A percentile compares a stretch with the other conserved stretches of the same genome.
Evolutionary conservation across 1,284 basidiomycete species (phyloP).

Genomic region (Austroboletus niveus): DNA sequence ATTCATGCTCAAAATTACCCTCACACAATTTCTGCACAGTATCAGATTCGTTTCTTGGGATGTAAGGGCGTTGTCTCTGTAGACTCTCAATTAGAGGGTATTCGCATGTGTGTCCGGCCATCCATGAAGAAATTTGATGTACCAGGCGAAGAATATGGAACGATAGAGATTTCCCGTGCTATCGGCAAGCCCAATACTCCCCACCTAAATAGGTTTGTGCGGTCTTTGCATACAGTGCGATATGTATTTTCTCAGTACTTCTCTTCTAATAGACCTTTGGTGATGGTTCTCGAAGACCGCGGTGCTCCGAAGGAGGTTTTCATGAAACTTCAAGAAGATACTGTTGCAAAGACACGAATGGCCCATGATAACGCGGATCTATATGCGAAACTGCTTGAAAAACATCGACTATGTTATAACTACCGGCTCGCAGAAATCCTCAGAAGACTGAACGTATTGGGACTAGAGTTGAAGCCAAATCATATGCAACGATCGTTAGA

Average conservation of each 20-base stretch:
- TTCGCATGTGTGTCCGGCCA: slow-evolving; percentile 59
- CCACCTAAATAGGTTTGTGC: slow-evolving; percentile 61
- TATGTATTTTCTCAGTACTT: neutral
- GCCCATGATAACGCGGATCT: slow-evolving; percentile 52
- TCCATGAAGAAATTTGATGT: slow-evolving; percentile 77
- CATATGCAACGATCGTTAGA: slow-evolving; percentile 39
- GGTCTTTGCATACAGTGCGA: neutral
- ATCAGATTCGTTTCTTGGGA: slow-evolving; percentile 76
- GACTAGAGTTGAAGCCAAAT: slow-evolving; percentile 45
- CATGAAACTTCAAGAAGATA: slow-evolving; percentile 51
- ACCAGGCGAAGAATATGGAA: slow-evolving; percentile 43
- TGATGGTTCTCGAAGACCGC: slow-evolving; percentile 70
- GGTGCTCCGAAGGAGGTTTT: slow-evolving; percentile 56
- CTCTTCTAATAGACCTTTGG: slow-evolving; percentile 47
- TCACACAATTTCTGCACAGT: slow-evolving; percentile 37
- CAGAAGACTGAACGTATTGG: slow-evolving; percentile 45
- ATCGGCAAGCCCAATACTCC: slow-evolving; percentile 56
- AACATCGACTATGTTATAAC: slow-evolving; percentile 49
- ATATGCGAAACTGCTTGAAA: slow-evolving; percentile 47
- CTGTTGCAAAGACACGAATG: slow-evolving; percentile 50
- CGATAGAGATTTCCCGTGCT: slow-evolving; percentile 68
- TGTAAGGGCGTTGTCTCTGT: slow-evolving; percentile 75
- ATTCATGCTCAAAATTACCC: neutral
- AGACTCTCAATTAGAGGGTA: slow-evolving; percentile 49
- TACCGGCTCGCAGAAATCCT: slow-evolving; percentile 54